A percentile compares a stretch with the other conserved stretches of the same genome.
These are phyloP conservation scores for Suillus cothurnatus DNA, from an alignment of 768 basidiomycete genomes.

Conservation along the genomic window DNA sequence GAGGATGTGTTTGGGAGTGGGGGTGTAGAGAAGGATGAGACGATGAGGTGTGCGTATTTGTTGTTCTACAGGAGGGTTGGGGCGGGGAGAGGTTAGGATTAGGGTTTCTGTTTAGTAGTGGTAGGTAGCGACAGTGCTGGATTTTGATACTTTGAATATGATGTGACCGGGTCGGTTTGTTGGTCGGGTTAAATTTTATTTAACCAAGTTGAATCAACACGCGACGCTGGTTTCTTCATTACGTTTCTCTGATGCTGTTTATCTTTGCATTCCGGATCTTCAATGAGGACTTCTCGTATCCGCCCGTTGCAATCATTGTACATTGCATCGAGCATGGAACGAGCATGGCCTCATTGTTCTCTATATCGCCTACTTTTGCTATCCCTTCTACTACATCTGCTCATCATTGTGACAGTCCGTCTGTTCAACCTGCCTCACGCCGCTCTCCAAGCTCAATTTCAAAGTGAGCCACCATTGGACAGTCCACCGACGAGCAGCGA, in stretches of 20 bases:
- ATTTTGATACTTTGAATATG: neutral
- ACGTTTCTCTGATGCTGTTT: too few relatives aligned
- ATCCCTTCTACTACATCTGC: neutral
- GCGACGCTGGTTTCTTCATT: too few relatives aligned
- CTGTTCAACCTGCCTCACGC: neutral
- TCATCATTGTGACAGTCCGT: neutral
- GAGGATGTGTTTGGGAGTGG: slow-evolving; percentile 72
- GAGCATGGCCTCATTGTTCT: neutral
- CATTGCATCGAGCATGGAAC: neutral
- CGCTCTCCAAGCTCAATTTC: neutral
- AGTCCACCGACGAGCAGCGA: too few relatives aligned
- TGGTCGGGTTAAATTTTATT: too few relatives aligned
- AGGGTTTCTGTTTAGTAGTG: neutral
- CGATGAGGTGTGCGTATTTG: slow-evolving; percentile 73
- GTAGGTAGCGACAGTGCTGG: neutral
- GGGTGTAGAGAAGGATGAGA: slow-evolving; percentile 49
- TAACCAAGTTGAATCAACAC: too few relatives aligned
- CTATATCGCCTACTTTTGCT: neutral
- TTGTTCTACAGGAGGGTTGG: slow-evolving; percentile 78
- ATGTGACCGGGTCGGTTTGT: too few relatives aligned
- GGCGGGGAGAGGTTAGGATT: slow-evolving; percentile 20
- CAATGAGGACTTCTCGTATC: neutral
- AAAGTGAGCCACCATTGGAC: too few relatives aligned
- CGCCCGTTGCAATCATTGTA: neutral
- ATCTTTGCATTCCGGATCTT: neutral